Evolutionary conservation across 2,329 filamentous ascomycete species (phyloP).

Genomic region (Hyphodiscus sp.): DNA sequence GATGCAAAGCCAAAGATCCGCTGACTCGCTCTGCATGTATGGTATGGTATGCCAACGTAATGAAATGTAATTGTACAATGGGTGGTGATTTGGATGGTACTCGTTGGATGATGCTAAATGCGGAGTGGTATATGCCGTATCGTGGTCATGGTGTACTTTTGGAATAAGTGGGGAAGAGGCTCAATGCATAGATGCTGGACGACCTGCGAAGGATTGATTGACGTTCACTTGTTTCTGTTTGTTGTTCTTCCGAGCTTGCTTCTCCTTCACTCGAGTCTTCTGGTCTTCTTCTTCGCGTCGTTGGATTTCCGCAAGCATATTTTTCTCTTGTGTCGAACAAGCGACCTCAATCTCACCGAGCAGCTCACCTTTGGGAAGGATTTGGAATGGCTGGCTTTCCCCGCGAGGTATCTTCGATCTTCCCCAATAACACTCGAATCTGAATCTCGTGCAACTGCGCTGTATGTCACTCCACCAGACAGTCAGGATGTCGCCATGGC

Average conservation of each 20-base stretch:
- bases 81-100: neutral
- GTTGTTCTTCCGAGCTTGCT: slow-evolving; percentile 2
- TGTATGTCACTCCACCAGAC: slow-evolving; percentile 53
- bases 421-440: slow-evolving; percentile 29
- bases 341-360: slow-evolving; percentile 21
- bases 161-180: neutral
- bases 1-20: neutral
- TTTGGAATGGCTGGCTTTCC: slow-evolving; percentile 15
- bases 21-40: neutral
- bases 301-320: slow-evolving; percentile 8
- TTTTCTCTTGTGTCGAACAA: slow-evolving; percentile 20
- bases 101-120: neutral
- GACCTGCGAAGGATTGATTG: neutral
- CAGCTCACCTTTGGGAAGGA: slow-evolving; percentile 13
- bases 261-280: slow-evolving; percentile 2
- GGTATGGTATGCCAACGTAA: neutral
- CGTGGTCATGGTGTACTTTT: neutral
- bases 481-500: slow-evolving; percentile 70
- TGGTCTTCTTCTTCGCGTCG: slow-evolving; percentile 12
- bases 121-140: neutral
- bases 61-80: slow-evolving; percentile 5
- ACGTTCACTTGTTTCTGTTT: neutral
- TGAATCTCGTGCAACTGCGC: slow-evolving; percentile 14
- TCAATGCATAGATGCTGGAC: neutral
- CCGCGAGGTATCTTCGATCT: slow-evolving; percentile 18